Percentiles rank a stretch among this genome's conserved stretches.
Conservation (phyloP, 129 eudicot species). For the Saposhnikovia divaricata region DNA sequence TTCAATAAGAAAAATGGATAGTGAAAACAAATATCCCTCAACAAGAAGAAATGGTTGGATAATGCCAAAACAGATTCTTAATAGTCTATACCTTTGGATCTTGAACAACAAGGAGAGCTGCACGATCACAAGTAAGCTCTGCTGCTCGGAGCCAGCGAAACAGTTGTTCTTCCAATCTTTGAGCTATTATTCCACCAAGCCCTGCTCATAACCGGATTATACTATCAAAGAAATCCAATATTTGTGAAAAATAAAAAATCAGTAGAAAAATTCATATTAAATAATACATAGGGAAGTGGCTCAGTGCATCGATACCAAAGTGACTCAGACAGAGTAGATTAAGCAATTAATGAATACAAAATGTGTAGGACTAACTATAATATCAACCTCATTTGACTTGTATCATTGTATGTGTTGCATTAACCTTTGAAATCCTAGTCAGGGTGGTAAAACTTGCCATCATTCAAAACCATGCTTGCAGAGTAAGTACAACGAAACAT, state of each 20-base stretch:
- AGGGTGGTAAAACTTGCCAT: neutral
- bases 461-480: neutral
- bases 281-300: neutral
- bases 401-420: neutral
- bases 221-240: neutral
- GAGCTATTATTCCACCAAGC: constrained; percentile 85
- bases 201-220: constrained; percentile 36
- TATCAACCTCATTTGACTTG: neutral
- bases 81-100: constrained; percentile 75
- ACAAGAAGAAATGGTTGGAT: neutral
- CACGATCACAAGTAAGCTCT: constrained; percentile 97
- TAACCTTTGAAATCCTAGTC: neutral
- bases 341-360: neutral
- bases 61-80: constrained; percentile 4
- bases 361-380: neutral
- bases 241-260: neutral
- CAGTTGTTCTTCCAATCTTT: constrained; percentile 77
- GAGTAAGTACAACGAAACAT: neutral
- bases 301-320: neutral
- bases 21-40: neutral
- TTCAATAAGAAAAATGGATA: constrained; percentile 13
- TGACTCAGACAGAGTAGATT: neutral
- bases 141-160: constrained; percentile 97
- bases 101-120: constrained; percentile 97
- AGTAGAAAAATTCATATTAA: neutral